These are phyloP conservation scores for Selaginella moellendorffii DNA, from an alignment of 75 land plant species.

Conservation along the genomic window DNA sequence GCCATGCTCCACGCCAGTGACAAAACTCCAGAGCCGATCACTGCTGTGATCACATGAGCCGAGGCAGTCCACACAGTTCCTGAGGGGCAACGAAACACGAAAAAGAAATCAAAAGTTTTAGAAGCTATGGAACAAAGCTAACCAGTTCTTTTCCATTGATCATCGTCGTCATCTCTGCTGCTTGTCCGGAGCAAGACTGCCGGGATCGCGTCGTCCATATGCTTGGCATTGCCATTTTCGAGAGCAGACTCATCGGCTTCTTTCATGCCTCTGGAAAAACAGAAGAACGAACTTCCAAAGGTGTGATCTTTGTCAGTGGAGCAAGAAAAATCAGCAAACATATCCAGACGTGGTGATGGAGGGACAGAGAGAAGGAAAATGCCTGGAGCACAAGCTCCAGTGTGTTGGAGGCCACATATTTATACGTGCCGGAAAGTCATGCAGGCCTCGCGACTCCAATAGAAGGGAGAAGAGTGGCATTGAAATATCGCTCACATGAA, in stretches of 20 bases:
- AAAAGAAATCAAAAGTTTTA: background rate
- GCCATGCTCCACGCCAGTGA: conserved; percentile 58
- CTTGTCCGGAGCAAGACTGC: background rate
- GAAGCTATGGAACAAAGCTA: background rate
- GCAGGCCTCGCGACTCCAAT: background rate
- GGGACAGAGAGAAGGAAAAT: background rate
- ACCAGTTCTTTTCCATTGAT: background rate
- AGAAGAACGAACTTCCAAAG: background rate
- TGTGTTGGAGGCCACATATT: background rate
- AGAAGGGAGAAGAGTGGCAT: background rate
- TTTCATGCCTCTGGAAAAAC: background rate
- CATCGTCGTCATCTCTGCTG: background rate
- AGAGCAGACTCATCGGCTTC: background rate
- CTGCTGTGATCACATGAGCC: conserved; percentile 49
- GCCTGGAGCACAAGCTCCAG: no score
- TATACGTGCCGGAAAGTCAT: background rate
- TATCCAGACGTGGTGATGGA: background rate
- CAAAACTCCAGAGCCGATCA: conserved; percentile 50
- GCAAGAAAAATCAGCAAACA: background rate
- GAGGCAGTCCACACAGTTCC: conserved; percentile 36
- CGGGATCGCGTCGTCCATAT: background rate
- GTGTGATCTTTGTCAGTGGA: background rate
- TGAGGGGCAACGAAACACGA: conserved; percentile 1
- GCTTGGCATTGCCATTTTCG: background rate
- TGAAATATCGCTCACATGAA: background rate